Conservation (phyloP, 2,329 filamentous ascomycete species). For the Didymella pinodella region DNA sequence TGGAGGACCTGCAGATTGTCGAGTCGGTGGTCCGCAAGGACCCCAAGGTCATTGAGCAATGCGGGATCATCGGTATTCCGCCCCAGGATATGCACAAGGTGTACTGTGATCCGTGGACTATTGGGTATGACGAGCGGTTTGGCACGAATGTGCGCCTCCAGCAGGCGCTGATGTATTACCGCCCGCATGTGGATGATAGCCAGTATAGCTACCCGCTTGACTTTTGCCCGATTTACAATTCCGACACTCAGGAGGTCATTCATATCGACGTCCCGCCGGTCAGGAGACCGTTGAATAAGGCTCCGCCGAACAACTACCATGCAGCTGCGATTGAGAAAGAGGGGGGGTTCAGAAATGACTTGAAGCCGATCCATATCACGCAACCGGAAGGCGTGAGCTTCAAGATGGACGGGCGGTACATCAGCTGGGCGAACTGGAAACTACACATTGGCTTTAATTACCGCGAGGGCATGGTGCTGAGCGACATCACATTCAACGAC, state of each 20-base stretch:
- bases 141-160: conserved; percentile 81
- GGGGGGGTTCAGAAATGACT: conserved; percentile 77
- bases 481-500: conserved; percentile 90
- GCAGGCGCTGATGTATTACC: conserved; percentile 95
- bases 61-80: conserved; percentile 80
- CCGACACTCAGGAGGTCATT: conserved; percentile 78
- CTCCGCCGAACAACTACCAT: conserved; percentile 80
- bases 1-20: conserved; percentile 86
- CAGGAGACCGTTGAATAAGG: conserved; percentile 76
- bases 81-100: conserved; percentile 91
- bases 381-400: conserved; percentile 92
- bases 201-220: conserved; percentile 93
- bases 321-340: conserved; percentile 74
- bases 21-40: conserved; percentile 79
- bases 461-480: conserved; percentile 87
- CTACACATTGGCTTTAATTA: conserved; percentile 96
- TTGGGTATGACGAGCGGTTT: conserved; percentile 91
- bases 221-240: conserved; percentile 91
- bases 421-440: conserved; percentile 94
- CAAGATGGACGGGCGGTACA: conserved; percentile 73
- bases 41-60: conserved; percentile 89
- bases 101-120: conserved; percentile 96
- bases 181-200: conserved; percentile 82
- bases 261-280: conserved; percentile 84
- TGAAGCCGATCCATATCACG: conserved; percentile 88